Base-by-base conservation (phyloP, 225 moss, liverwort and hornwort species). In the Thuidium tamariscinum region DNA sequence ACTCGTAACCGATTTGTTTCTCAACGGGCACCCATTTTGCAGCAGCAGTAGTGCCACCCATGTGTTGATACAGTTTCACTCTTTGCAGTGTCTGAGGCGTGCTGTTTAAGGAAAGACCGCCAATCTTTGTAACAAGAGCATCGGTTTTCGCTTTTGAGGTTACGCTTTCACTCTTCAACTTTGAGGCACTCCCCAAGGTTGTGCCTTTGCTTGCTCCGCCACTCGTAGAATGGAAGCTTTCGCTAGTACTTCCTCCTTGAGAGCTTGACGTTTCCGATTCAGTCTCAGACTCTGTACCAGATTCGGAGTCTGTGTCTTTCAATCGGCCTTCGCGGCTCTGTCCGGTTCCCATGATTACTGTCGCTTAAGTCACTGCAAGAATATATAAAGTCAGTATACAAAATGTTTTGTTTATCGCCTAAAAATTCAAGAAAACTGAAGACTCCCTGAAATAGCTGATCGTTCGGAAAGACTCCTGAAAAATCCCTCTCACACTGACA, bases 301-400 rank as follows among this genome's bases (percentile, higher is more conserved):
- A 93, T 76, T 93, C 97, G 5, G 97, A 95, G 46, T 95, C 95
- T 49, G 92, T 86, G 52, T 92, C 93, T 65, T 77, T 86, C 68
- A 96, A 83, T 72, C 90, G 88, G 37, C 97, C 96, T 91, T 98
- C 97, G 51, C 97, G 94, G 73, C 90, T 94, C 73, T 98, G 95
- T 9, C 93, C 94, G n/a, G 96, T 95, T 37, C 97, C 97, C 97
- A 98, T 98, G 82, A 44, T 71, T 63, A 64, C 68, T 82, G 59
- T 81, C 56, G 68, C 62, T 80, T 69, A 78, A 54, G 32, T 26
- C 34, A 61, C 83, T 91, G 86, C 86, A 89, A 69, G 36, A 65
- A 49, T 64, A 51, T 59, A 27, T 84, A 48, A 79, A 61, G 15
- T 19, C 64, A 71, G 79, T 48, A 49, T 16, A 39, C 5, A 34